Base-by-base conservation (phyloP, 495 filamentous ascomycete genomes). In the Thermothielavioides terrestris region DNA sequence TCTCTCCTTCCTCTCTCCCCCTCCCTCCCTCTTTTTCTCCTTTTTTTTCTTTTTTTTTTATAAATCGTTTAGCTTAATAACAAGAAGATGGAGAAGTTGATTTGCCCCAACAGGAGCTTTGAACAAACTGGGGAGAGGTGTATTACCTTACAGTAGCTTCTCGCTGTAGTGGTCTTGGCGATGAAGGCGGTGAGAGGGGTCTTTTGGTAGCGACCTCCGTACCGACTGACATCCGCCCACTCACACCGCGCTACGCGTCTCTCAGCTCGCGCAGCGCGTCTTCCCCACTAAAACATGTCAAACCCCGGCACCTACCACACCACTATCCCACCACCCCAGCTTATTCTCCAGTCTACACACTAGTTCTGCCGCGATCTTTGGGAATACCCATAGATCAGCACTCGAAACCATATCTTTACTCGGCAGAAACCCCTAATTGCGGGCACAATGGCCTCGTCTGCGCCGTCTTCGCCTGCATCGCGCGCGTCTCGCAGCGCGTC, bases 391-490 rank as follows among this genome's bases (percentile, higher is more conserved):
- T 15, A 30, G 25, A 43, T 4, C 26, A 49, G 18, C 42, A 18
- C 39, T 45, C 10, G 7, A n/a, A 6, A 39, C 28, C 17, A 46
- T 41, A 45, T 53, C 56, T 50, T 53, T 31, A 31, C 44, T 7
- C 15, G 26, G 14, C 37, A 40, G 2, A 39, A 40, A 40, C 18
- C 12, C 6, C 35, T 46, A 54, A 63, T 54, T 58, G 36, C 57
- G 30, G 46, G 26, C 49, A 60, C 50, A 61, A 78, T 75, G 72
- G 60, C 73, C 59, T 69, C 72, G 15, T 56, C 70, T 36, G 55
- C 61, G 48, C 61, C 66, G 30, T 50, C 65, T 5, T 73, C 72
- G 25, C 68, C 66, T 20, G 30, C 36, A 22, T 51, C 47, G 35
- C 52, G 52, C 32, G 15, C 27, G 18, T 54, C 56, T 15, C 45